phyloP scores from a whole-genome alignment of 2,329 filamentous ascomycete genomes.

The Trichoderma gracile region DNA sequence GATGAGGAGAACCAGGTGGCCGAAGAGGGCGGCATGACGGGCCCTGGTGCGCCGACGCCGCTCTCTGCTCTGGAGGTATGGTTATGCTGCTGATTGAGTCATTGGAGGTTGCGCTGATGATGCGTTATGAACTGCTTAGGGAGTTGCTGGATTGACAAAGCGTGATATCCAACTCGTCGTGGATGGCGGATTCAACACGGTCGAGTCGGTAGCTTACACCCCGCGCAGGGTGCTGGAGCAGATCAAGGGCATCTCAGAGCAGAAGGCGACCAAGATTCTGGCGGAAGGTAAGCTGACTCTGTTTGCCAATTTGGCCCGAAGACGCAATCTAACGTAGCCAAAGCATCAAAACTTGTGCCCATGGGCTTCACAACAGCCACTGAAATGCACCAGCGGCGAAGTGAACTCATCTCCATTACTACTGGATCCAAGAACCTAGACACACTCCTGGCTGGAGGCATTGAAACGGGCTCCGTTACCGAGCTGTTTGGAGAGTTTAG shows the following conservation, averaged over 20 bases:
- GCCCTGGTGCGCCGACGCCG: slow-evolving; percentile 91
- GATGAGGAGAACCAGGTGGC: slow-evolving; percentile 66
- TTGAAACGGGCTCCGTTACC: slow-evolving; percentile 96
- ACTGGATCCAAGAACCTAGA: slow-evolving; percentile 98
- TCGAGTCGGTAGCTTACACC: slow-evolving; percentile 93
- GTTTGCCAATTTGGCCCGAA: neutral
- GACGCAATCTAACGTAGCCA: neutral
- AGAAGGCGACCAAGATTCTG: slow-evolving; percentile 90
- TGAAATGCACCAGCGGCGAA: slow-evolving; percentile 96
- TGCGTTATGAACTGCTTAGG: slow-evolving; percentile 51
- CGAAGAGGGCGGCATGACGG: slow-evolving; percentile 73
- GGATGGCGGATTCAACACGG: slow-evolving; percentile 91
- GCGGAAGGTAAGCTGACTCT: slow-evolving; percentile 68
- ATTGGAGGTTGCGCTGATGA: neutral
- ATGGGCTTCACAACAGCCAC: slow-evolving; percentile 99
- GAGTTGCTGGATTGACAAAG: slow-evolving; percentile 84
- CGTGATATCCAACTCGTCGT: slow-evolving; percentile 91
- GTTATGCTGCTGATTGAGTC: neutral
- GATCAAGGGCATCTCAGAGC: slow-evolving; percentile 97
- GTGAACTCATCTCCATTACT: slow-evolving; percentile 95
- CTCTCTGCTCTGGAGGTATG: slow-evolving; percentile 81
- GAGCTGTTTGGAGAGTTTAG: slow-evolving; percentile 98
- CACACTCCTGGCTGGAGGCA: slow-evolving; percentile 87
- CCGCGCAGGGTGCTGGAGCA: slow-evolving; percentile 82
- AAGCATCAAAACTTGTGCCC: slow-evolving; percentile 91